Evolutionary conservation across 768 basidiomycete species (phyloP), one percentile per base, ranked within the genome.

Genomic region (Lactarius evosmus): DNA sequence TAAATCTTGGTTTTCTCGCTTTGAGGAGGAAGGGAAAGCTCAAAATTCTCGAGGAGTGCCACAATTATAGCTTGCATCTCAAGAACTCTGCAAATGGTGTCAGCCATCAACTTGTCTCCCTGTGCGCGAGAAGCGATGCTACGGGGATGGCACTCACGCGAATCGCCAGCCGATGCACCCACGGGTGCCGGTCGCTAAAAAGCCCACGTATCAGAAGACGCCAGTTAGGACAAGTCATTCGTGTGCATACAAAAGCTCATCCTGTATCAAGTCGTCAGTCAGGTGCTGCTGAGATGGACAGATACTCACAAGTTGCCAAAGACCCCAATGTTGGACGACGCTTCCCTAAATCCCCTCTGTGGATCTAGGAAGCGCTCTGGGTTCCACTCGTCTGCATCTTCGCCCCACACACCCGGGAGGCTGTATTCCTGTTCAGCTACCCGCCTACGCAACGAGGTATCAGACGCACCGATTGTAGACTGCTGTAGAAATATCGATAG

Each of bases 331-430:
- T 32, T 46, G 16, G 54, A 56, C 38, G 44, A 55, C 40, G 41
- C 56, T 22, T 30, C 22, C 53, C 49, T 27, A 12, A 49, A 49
- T 25, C 3, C 12, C 22, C 46, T 55, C 29, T 56, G 41, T 2
- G 44, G 14, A 19, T 62, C 50, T 14, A 62, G 44, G 55, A 62
- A 62, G 5, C 61, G 61, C 29, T 56, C 55, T 41, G 61, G 61
- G 5, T 49, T 40, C 61, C 61, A 62, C 29, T 41, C 33, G n/a
- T 63, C 19, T 9, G 62, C 62, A 22, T 63, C 57, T 11, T 29
- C 29, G 36, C 62, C 62, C 62, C 62, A 63, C 6, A 58, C 32
- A 6, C 30, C 55, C 33, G 40, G 41, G 14, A 51, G 32, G 11
- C 61, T 62, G 44, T 40, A 9, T 9, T n/a, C 14, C 11, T 8